Evolutionary conservation across 106 monocot species (phyloP).

Genomic region (Alisma plantagoaquatica): DNA sequence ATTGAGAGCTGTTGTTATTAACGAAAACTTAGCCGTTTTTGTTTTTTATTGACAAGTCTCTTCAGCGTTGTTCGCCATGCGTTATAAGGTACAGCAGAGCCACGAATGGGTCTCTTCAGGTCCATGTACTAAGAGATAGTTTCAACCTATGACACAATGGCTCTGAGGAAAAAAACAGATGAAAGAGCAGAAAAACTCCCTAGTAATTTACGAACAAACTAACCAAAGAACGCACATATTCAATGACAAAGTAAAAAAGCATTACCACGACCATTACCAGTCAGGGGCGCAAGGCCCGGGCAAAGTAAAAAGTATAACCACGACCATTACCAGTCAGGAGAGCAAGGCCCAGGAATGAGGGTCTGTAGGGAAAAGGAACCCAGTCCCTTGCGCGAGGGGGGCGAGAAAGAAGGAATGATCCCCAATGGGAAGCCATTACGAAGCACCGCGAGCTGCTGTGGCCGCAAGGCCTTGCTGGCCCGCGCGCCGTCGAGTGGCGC

Average conservation of each 20-base stretch:
- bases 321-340: slow-evolving; percentile 27
- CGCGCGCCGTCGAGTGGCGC: slow-evolving; percentile 30
- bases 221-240: not conserved
- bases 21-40: too few species aligned
- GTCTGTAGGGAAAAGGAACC: slow-evolving; percentile 62
- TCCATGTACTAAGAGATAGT: too few species aligned
- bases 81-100: too few species aligned
- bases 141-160: too few species aligned
- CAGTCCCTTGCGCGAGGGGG: slow-evolving; percentile 27
- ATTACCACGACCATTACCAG: too few species aligned
- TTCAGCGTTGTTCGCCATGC: too few species aligned
- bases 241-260: not conserved
- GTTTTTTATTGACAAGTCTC: too few species aligned
- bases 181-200: not conserved
- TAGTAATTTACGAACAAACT: not conserved
- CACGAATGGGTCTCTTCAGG: too few species aligned
- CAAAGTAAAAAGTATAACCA: not conserved
- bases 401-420: slow-evolving; percentile 47
- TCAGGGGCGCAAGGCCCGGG: too few species aligned
- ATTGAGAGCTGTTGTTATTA: too few species aligned
- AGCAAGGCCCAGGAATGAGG: slow-evolving; percentile 28
- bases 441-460: slow-evolving; percentile 58
- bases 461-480: slow-evolving; percentile 36
- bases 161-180: too few species aligned
- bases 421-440: slow-evolving; percentile 46